Evolutionary conservation across 345 rosid species (phyloP), one percentile per base, ranked within the genome.

Genomic region (Aquilaria malaccensis): DNA sequence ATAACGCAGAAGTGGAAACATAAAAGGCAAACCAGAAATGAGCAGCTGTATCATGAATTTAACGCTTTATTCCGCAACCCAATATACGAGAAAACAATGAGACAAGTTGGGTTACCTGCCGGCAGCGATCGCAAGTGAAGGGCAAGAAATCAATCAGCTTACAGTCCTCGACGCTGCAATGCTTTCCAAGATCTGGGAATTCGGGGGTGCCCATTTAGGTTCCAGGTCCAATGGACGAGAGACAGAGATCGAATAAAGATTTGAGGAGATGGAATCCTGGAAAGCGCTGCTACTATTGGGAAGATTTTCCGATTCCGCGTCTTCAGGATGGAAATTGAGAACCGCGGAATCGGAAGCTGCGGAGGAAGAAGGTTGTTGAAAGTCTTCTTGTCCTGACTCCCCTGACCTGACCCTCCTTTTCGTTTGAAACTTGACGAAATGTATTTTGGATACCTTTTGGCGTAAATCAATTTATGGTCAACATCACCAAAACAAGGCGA

Each of bases 101-200:
- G 55, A 45, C 56, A 51, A 31, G 7, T 2, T 53, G 12, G 61
- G 46, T 37, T 33, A 89, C 96, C 97, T 79, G 77, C 68, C 63
- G 62, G 82, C 98, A 93, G 50, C 91, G 81, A 72, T 93, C 97
- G 81, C 98, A 93, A 33, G 96, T 89, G 86, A 93, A 93, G 55
- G 98, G 98, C 58, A 93, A 72, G 82, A 89, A 93, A 76, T 93
- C 98, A 74, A 93, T 89, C 70, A 72, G 97, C 67, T 80, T 84
- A 79, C 98, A 93, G 63, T 79, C 81, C 49, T 84, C 79, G 29
- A 85, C 82, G 70, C 77, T 73, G 81, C 98, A 93, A 69, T 93
- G 98, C 76, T 81, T 85, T 51, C 98, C 97, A 12, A 93, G 96
- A 85, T 89, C 85, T 61, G 98, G 98, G 66, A 93, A 93, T 74